Conservation (phyloP, 768 basidiomycete genomes). For the Macrolepiota albuminosa region DNA sequence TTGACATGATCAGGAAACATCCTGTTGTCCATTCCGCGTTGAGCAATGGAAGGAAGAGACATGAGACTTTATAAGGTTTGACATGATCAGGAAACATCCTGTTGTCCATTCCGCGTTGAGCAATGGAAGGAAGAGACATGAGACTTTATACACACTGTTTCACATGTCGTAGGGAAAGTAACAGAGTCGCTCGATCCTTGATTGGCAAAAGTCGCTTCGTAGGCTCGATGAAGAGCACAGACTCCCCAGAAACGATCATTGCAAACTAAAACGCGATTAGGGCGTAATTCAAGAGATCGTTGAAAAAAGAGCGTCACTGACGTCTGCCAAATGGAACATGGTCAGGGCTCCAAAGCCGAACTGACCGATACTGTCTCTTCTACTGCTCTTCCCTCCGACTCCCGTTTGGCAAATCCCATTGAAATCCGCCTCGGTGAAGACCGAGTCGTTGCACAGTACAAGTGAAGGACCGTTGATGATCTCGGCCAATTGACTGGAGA, state of each 20-base stretch:
- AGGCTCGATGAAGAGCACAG: slow-evolving; percentile 41
- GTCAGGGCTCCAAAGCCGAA: slow-evolving; percentile 50
- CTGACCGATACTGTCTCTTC: slow-evolving; percentile 38
- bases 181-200: slow-evolving; percentile 22
- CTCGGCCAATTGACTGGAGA: slow-evolving; percentile 29
- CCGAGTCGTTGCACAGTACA: slow-evolving; percentile 39
- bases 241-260: slow-evolving; percentile 27
- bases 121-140: background rate
- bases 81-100: slow-evolving; percentile 43
- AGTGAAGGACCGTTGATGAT: slow-evolving; percentile 34
- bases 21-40: slow-evolving; percentile 19
- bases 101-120: background rate
- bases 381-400: slow-evolving; percentile 36
- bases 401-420: slow-evolving; percentile 41
- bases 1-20: slow-evolving; percentile 37
- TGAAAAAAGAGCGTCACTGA: slow-evolving; percentile 14
- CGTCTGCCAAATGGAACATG: slow-evolving; percentile 51
- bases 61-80: slow-evolving; percentile 2
- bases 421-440: slow-evolving; percentile 39
- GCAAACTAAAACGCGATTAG: slow-evolving; percentile 21
- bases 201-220: slow-evolving; percentile 36
- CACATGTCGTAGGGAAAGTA: slow-evolving; percentile 27
- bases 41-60: background rate
- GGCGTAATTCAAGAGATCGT: background rate
- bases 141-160: slow-evolving; percentile 24